Evolutionary conservation across 148 eudicot species (phyloP), one percentile per base, ranked within the genome.

Genomic region (Pouteria glomerata): DNA sequence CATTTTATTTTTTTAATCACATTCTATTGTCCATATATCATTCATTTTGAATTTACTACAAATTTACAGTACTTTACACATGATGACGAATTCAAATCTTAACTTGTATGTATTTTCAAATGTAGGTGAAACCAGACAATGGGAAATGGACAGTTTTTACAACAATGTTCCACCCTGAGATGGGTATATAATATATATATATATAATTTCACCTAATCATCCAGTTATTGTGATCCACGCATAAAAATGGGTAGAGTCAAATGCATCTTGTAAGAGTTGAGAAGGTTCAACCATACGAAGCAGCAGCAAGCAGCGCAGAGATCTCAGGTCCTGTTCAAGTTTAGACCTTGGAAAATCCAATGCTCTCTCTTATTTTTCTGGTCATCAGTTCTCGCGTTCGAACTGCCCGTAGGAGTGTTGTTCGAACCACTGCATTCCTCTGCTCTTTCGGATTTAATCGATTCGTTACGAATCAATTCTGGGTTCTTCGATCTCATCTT

Each of bases 321-420:
- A 4, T 39, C 44, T 74, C 63, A 80, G 34, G 77, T 80, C 31
- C 76, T 78, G 48, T 73, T 78, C 45, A 76, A 75, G 73, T 81
- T 79, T 39, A 84, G 50, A 73, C 77, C 77, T 58, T 73, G 73
- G 47, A 73, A 57, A 41, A 84, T 53, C 87, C 84, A 84, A 60
- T 75, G 79, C 19, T 78, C 66, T 37, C 62, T 53, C 35, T 71
- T 70, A 37, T 31, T 70, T 47, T 77, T 72, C 50, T 80, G 71
- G 23, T 63, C 50, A 26, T 21, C 35, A 1, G 24, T 64, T 3
- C 24, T 69, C 14, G 74, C 48, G 41, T 58, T 69, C 13, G 78
- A 73, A 27, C 78, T 76, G 0, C 64, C 31, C 72, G 34, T n/a
- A 8, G 30, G 8, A 12, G 58, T 50, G 41, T 47, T 67, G 31